Percentiles rank a stretch among this genome's conserved stretches.
These are phyloP conservation scores for Coprinellus aureogranulatus DNA, from an alignment of 768 basidiomycete species.

Conservation along the genomic window DNA sequence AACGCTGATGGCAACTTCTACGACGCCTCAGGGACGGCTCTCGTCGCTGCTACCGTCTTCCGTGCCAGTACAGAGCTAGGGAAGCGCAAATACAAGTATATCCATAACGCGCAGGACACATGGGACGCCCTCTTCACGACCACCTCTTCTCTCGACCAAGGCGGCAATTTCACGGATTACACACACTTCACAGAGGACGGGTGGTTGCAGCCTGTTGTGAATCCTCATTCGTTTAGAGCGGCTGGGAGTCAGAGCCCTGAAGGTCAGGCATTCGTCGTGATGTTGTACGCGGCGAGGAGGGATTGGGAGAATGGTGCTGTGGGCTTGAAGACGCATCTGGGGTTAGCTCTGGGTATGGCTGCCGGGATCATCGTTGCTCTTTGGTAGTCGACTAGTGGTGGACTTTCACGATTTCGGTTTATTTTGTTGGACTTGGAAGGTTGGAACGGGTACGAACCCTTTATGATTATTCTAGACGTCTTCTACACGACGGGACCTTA, in stretches of 20 bases:
- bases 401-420: too few relatives aligned
- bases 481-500: too few relatives aligned
- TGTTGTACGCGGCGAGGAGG: constrained; percentile 70
- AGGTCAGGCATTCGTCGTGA: constrained; percentile 74
- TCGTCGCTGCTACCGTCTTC: constrained; percentile 77
- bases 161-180: constrained; percentile 18
- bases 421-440: too few relatives aligned
- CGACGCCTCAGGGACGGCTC: constrained; percentile 70
- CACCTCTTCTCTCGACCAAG: neutral
- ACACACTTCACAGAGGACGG: constrained; percentile 56
- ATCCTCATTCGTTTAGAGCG: constrained; percentile 55
- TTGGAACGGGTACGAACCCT: too few relatives aligned
- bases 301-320: constrained; percentile 52
- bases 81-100: constrained; percentile 35
- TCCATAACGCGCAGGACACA: constrained; percentile 54
- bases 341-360: neutral
- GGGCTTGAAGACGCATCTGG: neutral
- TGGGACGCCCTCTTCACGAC: constrained; percentile 8
- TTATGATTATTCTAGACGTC: too few relatives aligned
- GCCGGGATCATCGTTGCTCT: too few relatives aligned
- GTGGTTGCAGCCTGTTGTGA: constrained; percentile 72
- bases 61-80: constrained; percentile 58
- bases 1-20: constrained; percentile 51
- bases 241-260: constrained; percentile 64
- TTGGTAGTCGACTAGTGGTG: too few relatives aligned